phyloP scores from a whole-genome alignment of 257 asterid genomes.

The Fraxinus americana region DNA sequence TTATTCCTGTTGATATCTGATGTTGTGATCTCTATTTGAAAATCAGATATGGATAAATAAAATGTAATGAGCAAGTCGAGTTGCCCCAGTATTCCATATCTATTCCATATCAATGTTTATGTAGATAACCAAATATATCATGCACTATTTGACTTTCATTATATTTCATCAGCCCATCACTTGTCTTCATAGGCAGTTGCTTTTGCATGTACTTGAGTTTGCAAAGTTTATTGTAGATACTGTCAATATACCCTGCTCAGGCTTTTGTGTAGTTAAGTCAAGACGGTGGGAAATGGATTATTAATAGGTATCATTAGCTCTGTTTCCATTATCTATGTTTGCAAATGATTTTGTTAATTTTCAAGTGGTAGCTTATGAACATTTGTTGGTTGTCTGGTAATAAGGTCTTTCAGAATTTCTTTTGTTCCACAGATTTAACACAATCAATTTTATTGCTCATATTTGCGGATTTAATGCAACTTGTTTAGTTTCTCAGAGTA shows the following conservation, averaged over 20 bases:
- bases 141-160: background rate
- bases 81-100: background rate
- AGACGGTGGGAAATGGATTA: background rate
- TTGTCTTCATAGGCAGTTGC: background rate
- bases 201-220: background rate
- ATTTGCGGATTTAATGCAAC: background rate
- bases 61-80: background rate
- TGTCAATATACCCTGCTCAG: background rate
- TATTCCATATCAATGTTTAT: background rate
- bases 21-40: background rate
- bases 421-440: background rate
- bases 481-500: slow-evolving; percentile 1
- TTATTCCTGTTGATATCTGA: slow-evolving; percentile 3
- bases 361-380: background rate
- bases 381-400: background rate
- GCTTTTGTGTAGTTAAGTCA: background rate
- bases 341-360: slow-evolving; percentile 12
- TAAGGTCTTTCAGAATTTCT: background rate
- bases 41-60: slow-evolving; percentile 5
- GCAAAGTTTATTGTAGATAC: background rate
- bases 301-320: background rate
- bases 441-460: background rate
- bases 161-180: background rate
- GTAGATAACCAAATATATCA: background rate
- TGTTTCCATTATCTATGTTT: background rate